Base-by-base conservation (phyloP, 257 asterid genomes). In the Solanum sejunctum region DNA sequence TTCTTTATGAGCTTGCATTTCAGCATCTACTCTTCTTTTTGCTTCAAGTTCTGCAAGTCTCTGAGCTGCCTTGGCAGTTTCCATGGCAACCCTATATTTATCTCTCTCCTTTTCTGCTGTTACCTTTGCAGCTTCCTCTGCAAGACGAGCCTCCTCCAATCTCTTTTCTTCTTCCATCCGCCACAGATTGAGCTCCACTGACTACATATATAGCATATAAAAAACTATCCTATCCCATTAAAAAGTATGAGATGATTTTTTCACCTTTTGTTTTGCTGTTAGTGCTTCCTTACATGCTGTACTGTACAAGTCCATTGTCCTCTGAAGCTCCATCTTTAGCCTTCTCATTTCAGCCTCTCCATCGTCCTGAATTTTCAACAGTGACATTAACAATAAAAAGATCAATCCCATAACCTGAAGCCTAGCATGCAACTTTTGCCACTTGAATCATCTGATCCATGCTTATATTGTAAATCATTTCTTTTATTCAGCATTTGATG, bases 311-410 rank as follows among this genome's bases (percentile, higher is more conserved):
- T 93, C 95, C 95, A 95, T 92, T 32, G 98, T 94, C 86, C 84
- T 95, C 88, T 92, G 93, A 87, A 95, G 72, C 92, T 95, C 98
- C 2, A 88, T 85, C 89, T 95, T 95, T 81, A 95, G 90, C 91
- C 98, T 91, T 88, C 91, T 94, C 99, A 95, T 95, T 84, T 95
- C 99, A 20, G 93, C 89, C 78, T 91, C 98, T 17, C 85, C 92
- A 8, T 93, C 98, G 66, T 95, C 99, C 98, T 61, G 78, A 4
- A 55, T 57, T 52, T 81, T 79, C 51, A 47, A 86, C 21, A 16
- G 80, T 75, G 43, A 26, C 84, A 67, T 67, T 18, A 15, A 45
- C 43, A 11, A 9, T 51, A 32, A 43, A 43, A 41, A 70, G 36
- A 67, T 71, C 66, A 49, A 3, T 16, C 10, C 26, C 26, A 8